Base-by-base conservation (phyloP, 495 filamentous ascomycete genomes). In the Aspergillus panamensis region DNA sequence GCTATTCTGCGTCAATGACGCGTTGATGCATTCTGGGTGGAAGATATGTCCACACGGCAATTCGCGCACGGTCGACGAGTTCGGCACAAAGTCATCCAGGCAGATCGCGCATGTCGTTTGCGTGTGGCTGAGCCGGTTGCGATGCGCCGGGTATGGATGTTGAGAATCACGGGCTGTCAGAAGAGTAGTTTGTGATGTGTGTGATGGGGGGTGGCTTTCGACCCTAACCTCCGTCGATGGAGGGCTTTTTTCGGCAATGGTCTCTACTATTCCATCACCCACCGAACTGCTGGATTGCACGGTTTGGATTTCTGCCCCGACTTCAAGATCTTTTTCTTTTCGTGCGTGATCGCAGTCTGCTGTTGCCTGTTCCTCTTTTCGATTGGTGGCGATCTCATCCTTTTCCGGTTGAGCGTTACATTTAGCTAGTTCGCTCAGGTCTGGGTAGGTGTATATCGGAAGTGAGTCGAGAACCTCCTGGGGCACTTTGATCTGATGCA, bases 1-100 rank as follows among this genome's bases (percentile, higher is more conserved):
- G 66, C 86, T 91, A 63, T 81, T 83, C 39, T 82, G 73, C 48
- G 76, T 73, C 42, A 97, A 75, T 61, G 91, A 92, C 10, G 81
- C 75, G 66, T 97, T 91, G 62, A 97, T 90, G 68, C 93, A 97
- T 42, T 85, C 85, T 3, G 90, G 85, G 54, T 97, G 91, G 72
- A 91, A 97, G 55, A 96, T 92, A 66, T 97, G 93, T 0, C 87
- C 82, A 61, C 93, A 97, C 0, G 89, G 86, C 4, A 97, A 77
- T 69, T 95, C 89, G 37, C 91, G 87, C 57, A 96, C 89, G 20
- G 80, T 80, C 0, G 91, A 87, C 14, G 68, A 65, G 8, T 80
- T 78, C 16, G 85, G 81, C 21, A 84, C 78, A 67, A 88, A 97
- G 57, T 90, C 82, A 17, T 94, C 90, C 2, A 96, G 80, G 63